Percentiles rank a stretch among this genome's conserved stretches.
phyloP scores from a whole-genome alignment of 768 basidiomycete species.

The Gautieria morchelliformis region DNA sequence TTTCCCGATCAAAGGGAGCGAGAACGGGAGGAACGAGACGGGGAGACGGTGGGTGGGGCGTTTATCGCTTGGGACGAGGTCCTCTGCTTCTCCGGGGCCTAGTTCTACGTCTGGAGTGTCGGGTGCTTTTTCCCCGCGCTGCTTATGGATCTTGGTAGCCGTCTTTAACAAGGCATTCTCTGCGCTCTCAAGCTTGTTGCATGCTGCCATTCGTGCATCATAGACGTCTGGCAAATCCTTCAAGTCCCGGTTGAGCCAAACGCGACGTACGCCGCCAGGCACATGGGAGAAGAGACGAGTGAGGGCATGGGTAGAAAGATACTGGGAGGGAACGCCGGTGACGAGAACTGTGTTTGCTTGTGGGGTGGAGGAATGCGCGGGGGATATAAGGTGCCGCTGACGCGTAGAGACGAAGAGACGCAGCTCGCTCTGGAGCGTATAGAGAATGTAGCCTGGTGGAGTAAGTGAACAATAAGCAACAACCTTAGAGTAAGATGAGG shows the following conservation, averaged over 20 bases:
- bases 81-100: constrained; percentile 26
- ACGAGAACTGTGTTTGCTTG: constrained; percentile 88
- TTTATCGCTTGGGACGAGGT: constrained; percentile 56
- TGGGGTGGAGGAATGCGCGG: constrained; percentile 61
- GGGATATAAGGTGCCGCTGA: constrained; percentile 73
- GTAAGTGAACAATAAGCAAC: background rate
- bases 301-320: constrained; percentile 62
- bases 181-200: constrained; percentile 74
- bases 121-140: constrained; percentile 30
- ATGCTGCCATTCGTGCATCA: constrained; percentile 64
- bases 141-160: constrained; percentile 61
- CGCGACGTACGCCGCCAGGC: constrained; percentile 81
- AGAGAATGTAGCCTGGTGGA: constrained; percentile 69
- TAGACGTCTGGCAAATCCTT: constrained; percentile 81
- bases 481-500: constrained; percentile 1
- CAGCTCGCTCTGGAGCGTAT: constrained; percentile 77
- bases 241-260: constrained; percentile 89
- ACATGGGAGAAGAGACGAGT: constrained; percentile 64
- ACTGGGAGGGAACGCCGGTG: constrained; percentile 77
- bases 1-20: constrained; percentile 61
- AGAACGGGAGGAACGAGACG: constrained; percentile 41
- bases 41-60: constrained; percentile 74
- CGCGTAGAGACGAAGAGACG: constrained; percentile 66
- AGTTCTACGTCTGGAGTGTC: too few species aligned
- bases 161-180: constrained; percentile 70